A percentile compares a stretch with the other conserved stretches of the same genome.
phyloP scores from a whole-genome alignment of 2,329 filamentous ascomycete genomes.

The Alternaria ethzedia region DNA sequence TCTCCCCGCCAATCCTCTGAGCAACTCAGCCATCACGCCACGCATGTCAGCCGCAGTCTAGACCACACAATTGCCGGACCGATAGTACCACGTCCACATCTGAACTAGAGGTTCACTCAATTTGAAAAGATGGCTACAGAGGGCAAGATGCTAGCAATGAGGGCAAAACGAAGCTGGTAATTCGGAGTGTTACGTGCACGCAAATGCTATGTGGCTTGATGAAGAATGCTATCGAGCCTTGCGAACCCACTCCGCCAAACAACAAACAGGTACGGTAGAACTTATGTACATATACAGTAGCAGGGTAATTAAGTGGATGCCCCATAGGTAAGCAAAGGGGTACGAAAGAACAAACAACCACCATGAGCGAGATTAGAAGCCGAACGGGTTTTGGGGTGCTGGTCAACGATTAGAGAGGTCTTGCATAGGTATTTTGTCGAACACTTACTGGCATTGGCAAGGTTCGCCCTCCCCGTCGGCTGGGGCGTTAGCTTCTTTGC shows the following conservation, averaged over 20 bases:
- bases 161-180: not conserved
- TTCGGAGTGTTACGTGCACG: not conserved
- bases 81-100: not conserved
- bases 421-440: not conserved
- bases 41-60: not conserved
- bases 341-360: not conserved
- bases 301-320: not conserved
- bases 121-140: not conserved
- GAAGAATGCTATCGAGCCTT: not conserved
- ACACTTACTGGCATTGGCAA: constrained; percentile 95
- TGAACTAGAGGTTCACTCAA: not conserved
- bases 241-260: not conserved
- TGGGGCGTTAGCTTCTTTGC: constrained; percentile 82
- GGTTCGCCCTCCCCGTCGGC: constrained; percentile 88
- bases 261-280: not conserved
- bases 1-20: not conserved
- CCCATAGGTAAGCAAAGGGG: not conserved
- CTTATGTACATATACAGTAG: constrained; percentile 19
- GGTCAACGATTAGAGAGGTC: constrained; percentile 38
- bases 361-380: constrained; percentile 58
- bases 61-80: not conserved
- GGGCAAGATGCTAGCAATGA: not conserved
- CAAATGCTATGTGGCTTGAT: not conserved
- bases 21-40: not conserved
- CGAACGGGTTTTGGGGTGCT: constrained; percentile 75